phyloP scores from a whole-genome alignment of 2,329 filamentous ascomycete species.

The Hirsutella rhossiliensis region DNA sequence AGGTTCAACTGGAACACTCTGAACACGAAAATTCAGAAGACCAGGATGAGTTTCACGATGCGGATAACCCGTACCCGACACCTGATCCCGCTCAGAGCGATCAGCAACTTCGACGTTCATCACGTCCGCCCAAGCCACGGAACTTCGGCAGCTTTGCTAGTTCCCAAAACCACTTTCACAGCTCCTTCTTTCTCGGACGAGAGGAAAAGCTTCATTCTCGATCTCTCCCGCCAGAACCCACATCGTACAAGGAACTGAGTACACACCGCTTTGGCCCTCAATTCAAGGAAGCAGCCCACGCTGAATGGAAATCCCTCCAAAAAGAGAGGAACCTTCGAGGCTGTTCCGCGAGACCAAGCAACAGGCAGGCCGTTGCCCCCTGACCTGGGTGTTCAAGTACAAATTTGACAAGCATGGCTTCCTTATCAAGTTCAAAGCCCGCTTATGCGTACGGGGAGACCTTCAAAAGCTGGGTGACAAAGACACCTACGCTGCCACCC shows the following conservation, averaged over 20 bases:
- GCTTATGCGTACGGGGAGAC: neutral
- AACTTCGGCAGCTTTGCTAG: too few species aligned
- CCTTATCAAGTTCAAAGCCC: constrained; percentile 1
- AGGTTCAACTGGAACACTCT: too few species aligned
- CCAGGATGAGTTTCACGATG: too few species aligned
- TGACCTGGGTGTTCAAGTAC: neutral
- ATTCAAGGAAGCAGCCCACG: constrained; percentile 2
- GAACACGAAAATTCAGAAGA: too few species aligned
- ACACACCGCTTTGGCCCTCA: constrained; percentile 1
- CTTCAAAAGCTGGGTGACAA: too few species aligned
- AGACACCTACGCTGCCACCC: constrained; percentile 2
- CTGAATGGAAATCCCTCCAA: neutral
- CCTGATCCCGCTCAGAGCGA: too few species aligned
- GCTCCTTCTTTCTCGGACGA: neutral
- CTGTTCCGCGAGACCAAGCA: neutral
- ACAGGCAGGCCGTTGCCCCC: neutral
- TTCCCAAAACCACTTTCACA: too few species aligned
- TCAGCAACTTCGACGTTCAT: too few species aligned
- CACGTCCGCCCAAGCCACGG: too few species aligned
- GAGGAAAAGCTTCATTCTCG: neutral
- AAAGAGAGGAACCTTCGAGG: neutral
- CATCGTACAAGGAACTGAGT: constrained; percentile 1
- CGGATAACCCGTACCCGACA: too few species aligned
- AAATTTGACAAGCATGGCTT: constrained; percentile 3
- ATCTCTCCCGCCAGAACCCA: constrained; percentile 1